Conservation (phyloP, 805 yeast genomes). For the Suhomyces sp. region DNA sequence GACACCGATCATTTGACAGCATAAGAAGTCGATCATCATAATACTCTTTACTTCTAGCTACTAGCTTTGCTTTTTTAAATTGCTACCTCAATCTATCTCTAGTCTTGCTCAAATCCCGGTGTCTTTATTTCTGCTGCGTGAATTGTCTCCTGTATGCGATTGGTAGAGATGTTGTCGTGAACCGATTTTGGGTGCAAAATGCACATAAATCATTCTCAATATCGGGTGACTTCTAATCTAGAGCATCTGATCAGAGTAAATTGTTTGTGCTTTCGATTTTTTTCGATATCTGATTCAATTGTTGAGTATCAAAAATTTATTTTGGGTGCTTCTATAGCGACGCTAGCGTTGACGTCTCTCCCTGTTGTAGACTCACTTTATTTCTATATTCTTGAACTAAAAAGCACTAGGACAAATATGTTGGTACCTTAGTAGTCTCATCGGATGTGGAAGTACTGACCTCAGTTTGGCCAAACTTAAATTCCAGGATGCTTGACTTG, state of each 20-base stretch:
- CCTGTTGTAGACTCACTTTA: neutral
- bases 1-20: neutral
- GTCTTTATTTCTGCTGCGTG: too few species aligned
- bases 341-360: neutral
- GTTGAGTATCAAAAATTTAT: too few species aligned
- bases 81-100: too few species aligned
- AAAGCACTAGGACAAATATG: neutral
- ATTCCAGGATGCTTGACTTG: neutral
- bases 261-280: too few species aligned
- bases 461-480: neutral
- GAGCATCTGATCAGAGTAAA: neutral
- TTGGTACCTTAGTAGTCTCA: neutral
- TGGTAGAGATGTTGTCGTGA: too few species aligned
- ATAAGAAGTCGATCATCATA: too few species aligned
- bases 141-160: too few species aligned
- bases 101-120: too few species aligned
- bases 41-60: too few species aligned
- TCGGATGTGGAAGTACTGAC: neutral
- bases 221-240: neutral
- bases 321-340: neutral
- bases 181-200: neutral
- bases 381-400: too few species aligned
- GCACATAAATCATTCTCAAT: neutral
- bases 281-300: too few species aligned
- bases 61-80: neutral